phyloP scores from a whole-genome alignment of 495 filamentous ascomycete genomes.

The Neurospora sp. region DNA sequence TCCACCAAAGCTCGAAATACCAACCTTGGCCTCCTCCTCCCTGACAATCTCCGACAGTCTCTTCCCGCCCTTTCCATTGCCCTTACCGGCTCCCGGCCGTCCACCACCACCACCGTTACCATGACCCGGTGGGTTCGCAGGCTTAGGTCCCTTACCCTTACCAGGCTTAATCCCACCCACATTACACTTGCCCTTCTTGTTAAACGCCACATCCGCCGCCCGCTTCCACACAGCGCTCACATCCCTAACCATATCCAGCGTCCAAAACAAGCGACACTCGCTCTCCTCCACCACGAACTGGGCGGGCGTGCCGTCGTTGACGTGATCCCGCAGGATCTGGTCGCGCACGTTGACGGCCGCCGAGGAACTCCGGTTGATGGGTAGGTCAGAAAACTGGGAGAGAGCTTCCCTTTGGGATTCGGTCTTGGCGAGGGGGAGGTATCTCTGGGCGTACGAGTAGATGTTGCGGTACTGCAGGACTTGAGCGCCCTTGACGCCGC shows the following conservation, averaged over 20 bases:
- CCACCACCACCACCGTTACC: not conserved
- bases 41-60: not conserved
- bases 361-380: not conserved
- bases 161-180: constrained; percentile 3
- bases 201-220: constrained; percentile 49
- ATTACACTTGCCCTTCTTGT: constrained; percentile 1
- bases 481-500: constrained; percentile 45
- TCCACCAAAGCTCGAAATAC: not conserved
- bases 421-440: not conserved
- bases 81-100: not conserved
- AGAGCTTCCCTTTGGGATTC: not conserved
- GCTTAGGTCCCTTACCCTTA: not conserved
- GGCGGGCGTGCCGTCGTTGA: constrained; percentile 29
- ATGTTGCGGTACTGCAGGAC: constrained; percentile 12
- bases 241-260: constrained; percentile 31
- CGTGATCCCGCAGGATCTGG: constrained; percentile 22
- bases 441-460: not conserved
- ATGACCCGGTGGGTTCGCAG: not conserved
- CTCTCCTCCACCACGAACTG: constrained; percentile 42
- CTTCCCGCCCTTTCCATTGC: not conserved
- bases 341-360: constrained; percentile 7
- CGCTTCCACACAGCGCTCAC: constrained; percentile 35
- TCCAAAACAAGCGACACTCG: constrained; percentile 45
- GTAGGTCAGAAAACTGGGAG: not conserved
- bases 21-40: not conserved